Evolutionary conservation across 2,329 filamentous ascomycete genomes (phyloP).

Genomic region (Bipolaris oryzae): DNA sequence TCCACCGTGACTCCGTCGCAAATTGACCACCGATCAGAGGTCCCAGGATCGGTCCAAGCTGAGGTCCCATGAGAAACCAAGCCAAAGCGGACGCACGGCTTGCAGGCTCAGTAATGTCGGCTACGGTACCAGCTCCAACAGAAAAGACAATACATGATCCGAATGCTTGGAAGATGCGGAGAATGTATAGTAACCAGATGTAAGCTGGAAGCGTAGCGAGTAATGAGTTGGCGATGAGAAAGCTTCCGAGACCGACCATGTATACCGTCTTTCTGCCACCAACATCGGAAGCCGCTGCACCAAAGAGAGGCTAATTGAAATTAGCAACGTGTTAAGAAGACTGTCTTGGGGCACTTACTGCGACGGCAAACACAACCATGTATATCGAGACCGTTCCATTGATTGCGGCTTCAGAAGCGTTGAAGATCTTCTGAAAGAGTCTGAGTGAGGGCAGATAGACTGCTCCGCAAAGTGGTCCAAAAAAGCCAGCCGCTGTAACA

Average conservation of each 20-base stretch:
- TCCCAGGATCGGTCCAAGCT: constrained; percentile 54
- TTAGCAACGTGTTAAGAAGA: constrained; percentile 8
- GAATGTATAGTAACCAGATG: constrained; percentile 47
- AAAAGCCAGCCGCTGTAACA: constrained; percentile 52
- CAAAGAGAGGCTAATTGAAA: constrained; percentile 47
- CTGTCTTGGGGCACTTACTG: constrained; percentile 19
- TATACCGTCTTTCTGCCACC: constrained; percentile 52
- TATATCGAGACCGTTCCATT: constrained; percentile 56
- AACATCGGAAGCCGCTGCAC: constrained; percentile 50
- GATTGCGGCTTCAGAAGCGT: constrained; percentile 44
- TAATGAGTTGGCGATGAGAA: constrained; percentile 49
- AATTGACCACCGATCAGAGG: constrained; percentile 53
- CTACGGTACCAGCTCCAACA: constrained; percentile 53
- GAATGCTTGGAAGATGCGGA: constrained; percentile 53
- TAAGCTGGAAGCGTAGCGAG: constrained; percentile 50
- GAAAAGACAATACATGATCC: constrained; percentile 53
- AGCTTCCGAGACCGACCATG: constrained; percentile 50
- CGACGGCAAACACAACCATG: constrained; percentile 53
- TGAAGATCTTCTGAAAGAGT: constrained; percentile 47
- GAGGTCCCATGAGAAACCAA: constrained; percentile 53
- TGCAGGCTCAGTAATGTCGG: constrained; percentile 51
- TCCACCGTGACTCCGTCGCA: constrained; percentile 45
- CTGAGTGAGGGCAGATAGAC: constrained; percentile 54
- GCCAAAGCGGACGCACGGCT: constrained; percentile 51
- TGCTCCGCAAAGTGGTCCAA: constrained; percentile 53